Evolutionary conservation across 371 early-diverging fungal species (phyloP), one percentile per base, ranked within the genome.

Genomic region (Mortierella sp.): DNA sequence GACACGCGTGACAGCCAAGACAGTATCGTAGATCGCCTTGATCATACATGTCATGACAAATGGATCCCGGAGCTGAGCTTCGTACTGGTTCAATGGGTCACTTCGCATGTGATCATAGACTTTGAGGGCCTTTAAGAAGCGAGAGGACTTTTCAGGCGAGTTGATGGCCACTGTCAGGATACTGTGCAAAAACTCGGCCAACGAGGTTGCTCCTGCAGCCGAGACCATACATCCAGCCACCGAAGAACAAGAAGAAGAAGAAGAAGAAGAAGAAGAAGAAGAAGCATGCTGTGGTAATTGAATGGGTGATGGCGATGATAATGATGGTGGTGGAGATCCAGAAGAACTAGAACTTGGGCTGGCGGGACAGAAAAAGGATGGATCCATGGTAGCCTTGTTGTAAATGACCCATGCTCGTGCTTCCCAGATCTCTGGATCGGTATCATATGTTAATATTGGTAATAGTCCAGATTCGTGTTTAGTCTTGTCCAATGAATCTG

Each of bases 381-480:
- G 63, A 27, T 37, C 67, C 51, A 50, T 40, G 60, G 50, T 67
- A 12, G 67, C 67, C 27, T 67, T 73, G 60, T 67, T 73, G 73
- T 73, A 73, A 17, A 73, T 50, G 1, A 57, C 67, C 73, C 73
- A 73, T 7, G 73, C 67, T 3, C 67, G 57, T 6, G 73, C 73
- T 37, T 73, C 73, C 73, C 67, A 67, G 21, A 73, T 43, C 27
- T 73, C 73, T 1, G 73, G 21, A 73, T 43, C 27, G 66, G 67
- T 1, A 67, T 34, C 34, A 4, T 34, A 10, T 34, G 34, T 34
- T n/a, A n/a, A n/a, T n/a, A n/a, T n/a, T n/a, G n/a, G n/a, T n/a
- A n/a, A n/a, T n/a, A n/a, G n/a, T n/a, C n/a, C n/a, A n/a, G n/a
- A n/a, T n/a, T n/a, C n/a, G n/a, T n/a, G n/a, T n/a, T n/a, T n/a